Base-by-base conservation (phyloP, 257 asterid genomes). In the Verbena officinalis region DNA sequence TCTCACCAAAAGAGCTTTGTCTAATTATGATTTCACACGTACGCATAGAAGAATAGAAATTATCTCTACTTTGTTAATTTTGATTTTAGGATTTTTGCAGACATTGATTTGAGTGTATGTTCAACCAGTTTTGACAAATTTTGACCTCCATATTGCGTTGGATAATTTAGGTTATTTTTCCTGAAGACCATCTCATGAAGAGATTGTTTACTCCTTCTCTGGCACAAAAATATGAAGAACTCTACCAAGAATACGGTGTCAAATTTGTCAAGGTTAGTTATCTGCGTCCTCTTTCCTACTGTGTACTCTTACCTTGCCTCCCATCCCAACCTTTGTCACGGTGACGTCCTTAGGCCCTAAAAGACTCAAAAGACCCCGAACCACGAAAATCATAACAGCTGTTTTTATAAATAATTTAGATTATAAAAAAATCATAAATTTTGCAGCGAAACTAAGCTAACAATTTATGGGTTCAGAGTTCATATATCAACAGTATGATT, bases 201-300 rank as follows among this genome's bases (percentile, higher is more conserved):
- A 84, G 96, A 74, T 73, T 92, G 78, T 87, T 92, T 60, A 92
- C 98, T 59, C 87, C 97, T 64, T 82, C 90, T 39, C 84, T 92
- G 77, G 96, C 91, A 33, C 81, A 83, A 77, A 92, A 85, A 60
- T 92, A 92, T 75, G 98, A 92, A 80, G 74, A 75, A 45, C 85
- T 89, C 7, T 87, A 92, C 82, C 79, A 72, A 74, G 95, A 87
- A 55, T 73, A 65, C 67, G 98, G 97, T 59, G 95, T 89, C 75
- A 89, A 82, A 67, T 82, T 89, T 68, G 71, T 87, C 70, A 89
- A 92, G 95, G 98, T 92, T 63, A 67, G 86, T 67, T 59, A 58
- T 60, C 62, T 62, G 19, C 59, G 70, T 67, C 16, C 46, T 61
- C 50, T 55, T 60, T 36, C n/a, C 49, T 50, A 44, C 64, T 49